phyloP scores from a whole-genome alignment of 2,329 filamentous ascomycete species.

The Thermothelomyces thermophilus region DNA sequence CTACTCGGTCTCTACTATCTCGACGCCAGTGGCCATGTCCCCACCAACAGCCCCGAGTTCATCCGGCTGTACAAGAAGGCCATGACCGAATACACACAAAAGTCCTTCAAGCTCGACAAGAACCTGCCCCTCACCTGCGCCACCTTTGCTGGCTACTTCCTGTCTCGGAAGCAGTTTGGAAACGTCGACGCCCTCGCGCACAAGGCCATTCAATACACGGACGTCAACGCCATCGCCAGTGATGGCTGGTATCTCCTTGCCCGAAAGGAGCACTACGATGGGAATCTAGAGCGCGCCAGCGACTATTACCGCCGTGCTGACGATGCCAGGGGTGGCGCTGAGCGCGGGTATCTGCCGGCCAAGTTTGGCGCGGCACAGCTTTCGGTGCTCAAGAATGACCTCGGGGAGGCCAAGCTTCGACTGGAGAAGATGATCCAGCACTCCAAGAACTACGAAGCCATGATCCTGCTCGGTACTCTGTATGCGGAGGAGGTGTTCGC shows the following conservation, averaged over 20 bases:
- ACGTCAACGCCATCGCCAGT: constrained; percentile 92
- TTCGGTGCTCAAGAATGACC: constrained; percentile 73
- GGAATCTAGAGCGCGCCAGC: constrained; percentile 65
- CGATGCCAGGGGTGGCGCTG: constrained; percentile 83
- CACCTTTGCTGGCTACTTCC: constrained; percentile 84
- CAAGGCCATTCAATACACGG: constrained; percentile 90
- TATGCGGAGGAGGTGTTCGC: constrained; percentile 93
- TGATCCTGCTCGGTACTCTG: constrained; percentile 83
- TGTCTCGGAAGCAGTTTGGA: constrained; percentile 70
- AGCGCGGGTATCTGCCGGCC: constrained; percentile 84
- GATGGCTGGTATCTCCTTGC: constrained; percentile 96
- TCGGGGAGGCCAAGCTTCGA: constrained; percentile 85
- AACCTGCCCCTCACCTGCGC: constrained; percentile 83
- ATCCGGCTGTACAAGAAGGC: constrained; percentile 80
- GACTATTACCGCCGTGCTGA: constrained; percentile 89
- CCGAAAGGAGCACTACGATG: constrained; percentile 80
- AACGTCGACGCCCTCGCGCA: constrained; percentile 83
- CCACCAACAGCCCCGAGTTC: constrained; percentile 80
- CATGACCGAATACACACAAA: constrained; percentile 91
- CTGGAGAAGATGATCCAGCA: constrained; percentile 92
- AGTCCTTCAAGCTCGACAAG: constrained; percentile 89
- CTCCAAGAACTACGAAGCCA: constrained; percentile 76
- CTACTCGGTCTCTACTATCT: constrained; percentile 87
- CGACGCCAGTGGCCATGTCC: constrained; percentile 74
- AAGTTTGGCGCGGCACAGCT: constrained; percentile 93